Evolutionary conservation across 2,329 filamentous ascomycete species (phyloP).

Genomic region (Ilyonectria destructans): DNA sequence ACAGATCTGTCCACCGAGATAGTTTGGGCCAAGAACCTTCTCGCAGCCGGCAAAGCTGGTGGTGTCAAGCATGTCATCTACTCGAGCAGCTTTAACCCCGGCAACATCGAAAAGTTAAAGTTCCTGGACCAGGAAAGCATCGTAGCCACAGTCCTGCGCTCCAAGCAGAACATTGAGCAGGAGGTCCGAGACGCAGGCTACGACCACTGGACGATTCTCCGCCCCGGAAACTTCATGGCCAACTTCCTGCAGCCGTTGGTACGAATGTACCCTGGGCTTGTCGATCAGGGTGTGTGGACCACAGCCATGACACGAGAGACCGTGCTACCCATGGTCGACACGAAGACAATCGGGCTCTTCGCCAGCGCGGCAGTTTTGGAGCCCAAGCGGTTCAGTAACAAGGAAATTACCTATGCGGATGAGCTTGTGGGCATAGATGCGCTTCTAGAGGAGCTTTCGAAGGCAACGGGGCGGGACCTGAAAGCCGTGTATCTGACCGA

Average conservation of each 20-base stretch:
- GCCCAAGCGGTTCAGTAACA: conserved; percentile 57
- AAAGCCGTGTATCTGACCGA: conserved; percentile 58
- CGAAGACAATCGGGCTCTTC: conserved; percentile 64
- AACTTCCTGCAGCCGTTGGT: conserved; percentile 64
- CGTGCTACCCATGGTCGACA: conserved; percentile 61
- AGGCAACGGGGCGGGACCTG: conserved; percentile 55
- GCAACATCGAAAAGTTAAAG: conserved; percentile 49
- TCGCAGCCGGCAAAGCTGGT: conserved; percentile 56
- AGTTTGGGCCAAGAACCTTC: conserved; percentile 50
- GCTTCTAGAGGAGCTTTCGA: conserved; percentile 56
- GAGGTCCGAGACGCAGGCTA: conserved; percentile 57
- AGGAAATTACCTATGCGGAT: conserved; percentile 59
- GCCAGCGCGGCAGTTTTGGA: conserved; percentile 61
- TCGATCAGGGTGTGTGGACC: conserved; percentile 56
- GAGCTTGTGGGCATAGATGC: conserved; percentile 57
- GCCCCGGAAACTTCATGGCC: conserved; percentile 67
- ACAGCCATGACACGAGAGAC: conserved; percentile 56
- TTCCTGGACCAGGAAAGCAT: conserved; percentile 49
- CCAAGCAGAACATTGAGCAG: conserved; percentile 62
- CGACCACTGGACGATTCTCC: conserved; percentile 64
- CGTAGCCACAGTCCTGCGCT: conserved; percentile 51
- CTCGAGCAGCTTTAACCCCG: conserved; percentile 53
- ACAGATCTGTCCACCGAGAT: conserved; percentile 50
- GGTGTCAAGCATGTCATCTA: conserved; percentile 58
- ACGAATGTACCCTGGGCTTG: conserved; percentile 58